Conservation (phyloP, 2,329 filamentous ascomycete species). For the Cladorrhinum sp. region DNA sequence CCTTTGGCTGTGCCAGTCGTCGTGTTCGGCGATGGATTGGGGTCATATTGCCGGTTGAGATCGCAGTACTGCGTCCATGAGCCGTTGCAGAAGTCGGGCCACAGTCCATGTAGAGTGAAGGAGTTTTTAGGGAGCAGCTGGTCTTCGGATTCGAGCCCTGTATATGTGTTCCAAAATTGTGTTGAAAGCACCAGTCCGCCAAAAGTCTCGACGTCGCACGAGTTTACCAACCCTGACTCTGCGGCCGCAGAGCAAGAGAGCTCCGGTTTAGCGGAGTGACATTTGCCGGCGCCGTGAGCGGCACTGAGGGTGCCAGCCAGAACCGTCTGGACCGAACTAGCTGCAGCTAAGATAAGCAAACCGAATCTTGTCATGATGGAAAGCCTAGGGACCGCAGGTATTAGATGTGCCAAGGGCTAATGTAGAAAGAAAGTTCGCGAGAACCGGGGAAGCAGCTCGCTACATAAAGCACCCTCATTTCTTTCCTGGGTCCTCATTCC, state of each 20-base stretch:
- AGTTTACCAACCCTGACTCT: conserved; percentile 6
- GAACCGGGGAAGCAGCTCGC: too few species aligned
- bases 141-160: conserved; percentile 54
- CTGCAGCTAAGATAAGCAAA: conserved; percentile 1
- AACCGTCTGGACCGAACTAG: background rate
- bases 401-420: too few species aligned
- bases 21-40: conserved; percentile 58
- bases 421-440: too few species aligned
- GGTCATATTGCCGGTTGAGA: conserved; percentile 62
- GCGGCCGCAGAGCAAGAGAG: conserved; percentile 12
- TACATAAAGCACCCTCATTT: too few species aligned
- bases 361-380: background rate
- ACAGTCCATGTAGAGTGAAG: conserved; percentile 61
- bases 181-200: conserved; percentile 44
- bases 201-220: conserved; percentile 11
- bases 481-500: too few species aligned
- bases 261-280: background rate
- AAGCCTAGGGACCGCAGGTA: background rate
- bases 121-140: conserved; percentile 56
- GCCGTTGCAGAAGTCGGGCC: conserved; percentile 53
- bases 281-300: background rate
- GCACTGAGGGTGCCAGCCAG: background rate
- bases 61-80: conserved; percentile 68
- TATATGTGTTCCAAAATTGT: conserved; percentile 65
- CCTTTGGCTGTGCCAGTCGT: conserved; percentile 55